phyloP scores from a whole-genome alignment of 2,329 filamentous ascomycete genomes.

The Trichoderma sp. region DNA sequence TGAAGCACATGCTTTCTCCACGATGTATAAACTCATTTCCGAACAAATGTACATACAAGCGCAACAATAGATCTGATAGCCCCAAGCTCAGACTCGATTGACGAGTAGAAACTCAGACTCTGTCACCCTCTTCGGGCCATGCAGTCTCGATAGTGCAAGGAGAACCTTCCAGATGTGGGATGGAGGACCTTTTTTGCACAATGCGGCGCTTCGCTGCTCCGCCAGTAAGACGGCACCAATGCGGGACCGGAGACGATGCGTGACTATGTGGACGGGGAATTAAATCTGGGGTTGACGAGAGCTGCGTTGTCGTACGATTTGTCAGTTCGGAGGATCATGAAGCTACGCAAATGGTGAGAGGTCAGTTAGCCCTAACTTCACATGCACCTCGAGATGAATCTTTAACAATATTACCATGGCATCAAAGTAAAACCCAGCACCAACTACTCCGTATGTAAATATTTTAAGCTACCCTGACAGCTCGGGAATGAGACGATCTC shows the following conservation, averaged over 20 bases:
- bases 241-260: conserved; percentile 3
- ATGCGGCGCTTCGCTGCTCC: conserved; percentile 12
- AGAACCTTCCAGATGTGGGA: conserved; percentile 17
- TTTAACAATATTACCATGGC: too few relatives aligned
- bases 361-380: background rate
- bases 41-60: background rate
- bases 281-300: background rate
- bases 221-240: conserved; percentile 7
- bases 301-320: background rate
- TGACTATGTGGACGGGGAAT: background rate
- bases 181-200: background rate
- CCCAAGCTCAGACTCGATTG: background rate
- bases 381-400: background rate
- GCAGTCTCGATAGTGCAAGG: background rate
- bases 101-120: background rate
- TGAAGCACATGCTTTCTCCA: conserved; percentile 7
- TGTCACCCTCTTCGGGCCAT: background rate
- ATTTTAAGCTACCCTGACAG: background rate
- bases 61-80: conserved; percentile 2
- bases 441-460: background rate
- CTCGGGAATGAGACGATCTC: background rate
- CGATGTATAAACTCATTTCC: background rate
- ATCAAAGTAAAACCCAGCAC: background rate
- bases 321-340: background rate
- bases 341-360: background rate